A percentile compares a stretch with the other conserved stretches of the same genome.
Conservation (phyloP, 305 asterid species). For the Euphrasia arctica region DNA sequence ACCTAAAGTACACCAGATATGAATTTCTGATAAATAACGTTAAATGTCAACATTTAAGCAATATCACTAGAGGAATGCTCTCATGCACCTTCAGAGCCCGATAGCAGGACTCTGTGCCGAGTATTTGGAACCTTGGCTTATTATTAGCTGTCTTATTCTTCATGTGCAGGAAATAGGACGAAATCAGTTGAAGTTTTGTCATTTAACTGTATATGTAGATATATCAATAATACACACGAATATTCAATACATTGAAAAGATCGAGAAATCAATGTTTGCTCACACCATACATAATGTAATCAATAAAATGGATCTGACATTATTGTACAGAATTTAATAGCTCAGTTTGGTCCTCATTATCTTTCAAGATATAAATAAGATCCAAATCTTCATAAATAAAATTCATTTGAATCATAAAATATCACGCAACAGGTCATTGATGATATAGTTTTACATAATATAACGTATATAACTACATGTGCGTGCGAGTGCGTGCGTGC, state of each 20-base stretch:
- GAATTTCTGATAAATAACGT: background rate
- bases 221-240: conserved; percentile 6
- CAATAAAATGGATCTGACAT: background rate
- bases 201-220: conserved; percentile 1
- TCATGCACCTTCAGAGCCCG: conserved; percentile 13
- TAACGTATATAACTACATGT: background rate
- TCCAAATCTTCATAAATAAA: background rate
- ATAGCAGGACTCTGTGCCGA: conserved; percentile 3
- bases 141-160: background rate
- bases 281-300: background rate
- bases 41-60: background rate
- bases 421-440: conserved; percentile 6
- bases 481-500: no score
- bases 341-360: background rate
- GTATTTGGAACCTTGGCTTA: background rate
- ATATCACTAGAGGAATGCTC: background rate
- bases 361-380: background rate
- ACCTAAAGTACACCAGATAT: conserved; percentile 9
- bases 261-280: background rate
- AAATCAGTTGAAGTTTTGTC: conserved; percentile 1
- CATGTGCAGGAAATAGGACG: background rate
- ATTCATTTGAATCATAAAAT: background rate
- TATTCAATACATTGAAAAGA: background rate
- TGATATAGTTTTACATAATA: background rate
- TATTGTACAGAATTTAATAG: conserved; percentile 5